A percentile compares a stretch with the other conserved stretches of the same genome.
Evolutionary conservation across 1,139 yeast genomes (phyloP).

Genomic region (Debaryomycetaceae sp.): DNA sequence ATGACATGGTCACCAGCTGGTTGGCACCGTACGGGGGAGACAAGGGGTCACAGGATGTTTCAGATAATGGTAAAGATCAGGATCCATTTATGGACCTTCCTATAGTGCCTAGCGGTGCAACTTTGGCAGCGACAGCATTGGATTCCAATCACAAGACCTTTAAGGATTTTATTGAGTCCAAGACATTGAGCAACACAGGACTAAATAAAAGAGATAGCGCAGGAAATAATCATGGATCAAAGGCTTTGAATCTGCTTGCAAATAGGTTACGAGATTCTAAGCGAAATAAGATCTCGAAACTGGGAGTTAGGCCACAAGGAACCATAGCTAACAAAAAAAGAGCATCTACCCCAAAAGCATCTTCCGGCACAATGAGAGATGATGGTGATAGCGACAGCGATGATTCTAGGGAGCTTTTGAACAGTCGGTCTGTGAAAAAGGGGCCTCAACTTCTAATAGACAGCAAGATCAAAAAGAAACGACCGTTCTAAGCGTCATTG

Average conservation of each 20-base stretch:
- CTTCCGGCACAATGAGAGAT: not conserved
- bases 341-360: not conserved
- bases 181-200: slow-evolving; percentile 8
- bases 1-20: slow-evolving; percentile 42
- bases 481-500: slow-evolving; percentile 18
- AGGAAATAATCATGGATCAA: slow-evolving; percentile 13
- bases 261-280: slow-evolving; percentile 40
- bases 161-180: slow-evolving; percentile 30
- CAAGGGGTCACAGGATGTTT: not conserved
- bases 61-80: slow-evolving; percentile 5
- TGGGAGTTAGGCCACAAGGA: slow-evolving; percentile 7
- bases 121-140: slow-evolving; percentile 7
- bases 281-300: slow-evolving; percentile 12
- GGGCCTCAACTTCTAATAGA: slow-evolving; percentile 11
- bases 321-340: not conserved
- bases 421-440: slow-evolving; percentile 16
- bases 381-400: slow-evolving; percentile 15
- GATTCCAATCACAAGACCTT: slow-evolving; percentile 13
- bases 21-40: slow-evolving; percentile 19
- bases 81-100: slow-evolving; percentile 37
- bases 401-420: slow-evolving; percentile 6
- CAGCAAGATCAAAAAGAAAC: slow-evolving; percentile 12
- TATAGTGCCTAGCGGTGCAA: slow-evolving; percentile 43
- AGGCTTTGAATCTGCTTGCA: slow-evolving; percentile 44
- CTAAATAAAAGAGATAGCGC: slow-evolving; percentile 5